These are phyloP conservation scores for Hypoxylon sp. DNA, from an alignment of 2,329 filamentous ascomycete genomes.

Conservation along the genomic window DNA sequence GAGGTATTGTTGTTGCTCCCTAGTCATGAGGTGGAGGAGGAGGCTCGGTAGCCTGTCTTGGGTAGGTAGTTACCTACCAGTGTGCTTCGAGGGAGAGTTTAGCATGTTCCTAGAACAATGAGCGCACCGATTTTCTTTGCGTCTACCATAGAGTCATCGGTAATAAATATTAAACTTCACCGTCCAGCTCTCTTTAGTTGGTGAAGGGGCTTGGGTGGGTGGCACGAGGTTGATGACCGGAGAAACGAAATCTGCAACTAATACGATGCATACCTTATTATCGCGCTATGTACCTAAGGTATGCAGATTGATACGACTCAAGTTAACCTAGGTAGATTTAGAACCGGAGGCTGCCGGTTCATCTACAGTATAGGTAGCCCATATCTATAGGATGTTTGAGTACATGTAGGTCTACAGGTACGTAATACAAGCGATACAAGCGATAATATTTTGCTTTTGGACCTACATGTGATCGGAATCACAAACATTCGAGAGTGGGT, in stretches of 20 bases:
- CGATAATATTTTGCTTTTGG: neutral
- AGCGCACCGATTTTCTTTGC: too few relatives aligned
- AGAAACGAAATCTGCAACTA: constrained; percentile 21
- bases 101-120: too few relatives aligned
- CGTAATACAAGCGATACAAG: constrained; percentile 11
- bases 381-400: neutral
- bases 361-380: neutral
- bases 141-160: too few relatives aligned
- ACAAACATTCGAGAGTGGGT: neutral
- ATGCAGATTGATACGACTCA: neutral
- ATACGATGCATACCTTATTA: neutral
- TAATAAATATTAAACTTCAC: too few relatives aligned
- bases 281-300: too few relatives aligned
- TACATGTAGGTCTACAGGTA: too few relatives aligned
- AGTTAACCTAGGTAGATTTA: neutral
- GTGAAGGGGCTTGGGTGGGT: neutral
- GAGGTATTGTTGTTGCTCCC: constrained; percentile 2
- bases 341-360: neutral
- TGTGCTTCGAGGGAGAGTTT: too few relatives aligned
- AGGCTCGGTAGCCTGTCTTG: constrained; percentile 1
- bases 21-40: neutral
- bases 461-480: neutral
- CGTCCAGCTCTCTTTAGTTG: neutral
- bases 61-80: neutral
- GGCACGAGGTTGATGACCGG: constrained; percentile 25